phyloP scores from a whole-genome alignment of 148 eudicot genomes.

The Chenopodium album region DNA sequence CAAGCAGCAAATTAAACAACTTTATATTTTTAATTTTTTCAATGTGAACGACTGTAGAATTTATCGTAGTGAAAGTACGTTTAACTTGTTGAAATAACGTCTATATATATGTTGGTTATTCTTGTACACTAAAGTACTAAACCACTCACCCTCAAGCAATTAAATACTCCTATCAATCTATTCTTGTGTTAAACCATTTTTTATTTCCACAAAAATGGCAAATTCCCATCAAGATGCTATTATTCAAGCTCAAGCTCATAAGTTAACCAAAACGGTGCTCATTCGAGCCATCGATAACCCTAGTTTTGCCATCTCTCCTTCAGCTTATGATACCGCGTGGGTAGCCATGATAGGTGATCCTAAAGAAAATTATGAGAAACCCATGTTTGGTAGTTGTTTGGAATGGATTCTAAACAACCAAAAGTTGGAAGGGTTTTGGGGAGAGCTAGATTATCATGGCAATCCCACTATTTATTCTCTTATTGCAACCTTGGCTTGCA shows the following conservation, averaged over 20 bases:
- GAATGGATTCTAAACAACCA: slow-evolving; percentile 20
- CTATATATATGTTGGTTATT: no score
- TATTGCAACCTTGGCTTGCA: slow-evolving; percentile 19
- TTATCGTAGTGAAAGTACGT: no score
- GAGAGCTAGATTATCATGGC: slow-evolving; percentile 15
- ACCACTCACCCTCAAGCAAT: no score
- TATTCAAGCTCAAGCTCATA: neutral
- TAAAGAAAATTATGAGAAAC: neutral
- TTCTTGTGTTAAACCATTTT: no score
- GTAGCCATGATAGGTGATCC: slow-evolving; percentile 20
- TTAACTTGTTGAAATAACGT: no score
- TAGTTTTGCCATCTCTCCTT: slow-evolving; percentile 1
- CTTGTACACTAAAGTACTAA: no score
- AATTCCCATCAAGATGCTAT: neutral
- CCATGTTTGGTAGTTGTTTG: slow-evolving; percentile 20
- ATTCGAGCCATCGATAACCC: neutral
- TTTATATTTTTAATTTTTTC: no score
- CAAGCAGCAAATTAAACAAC: no score
- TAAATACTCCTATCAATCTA: no score
- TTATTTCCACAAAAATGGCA: neutral
- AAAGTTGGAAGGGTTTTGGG: slow-evolving; percentile 18
- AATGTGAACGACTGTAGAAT: no score
- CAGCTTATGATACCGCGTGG: slow-evolving; percentile 29
- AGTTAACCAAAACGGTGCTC: neutral
- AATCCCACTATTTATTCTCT: slow-evolving; percentile 25